Conservation (phyloP, 768 basidiomycete genomes). For the Amyloporia xantha region DNA sequence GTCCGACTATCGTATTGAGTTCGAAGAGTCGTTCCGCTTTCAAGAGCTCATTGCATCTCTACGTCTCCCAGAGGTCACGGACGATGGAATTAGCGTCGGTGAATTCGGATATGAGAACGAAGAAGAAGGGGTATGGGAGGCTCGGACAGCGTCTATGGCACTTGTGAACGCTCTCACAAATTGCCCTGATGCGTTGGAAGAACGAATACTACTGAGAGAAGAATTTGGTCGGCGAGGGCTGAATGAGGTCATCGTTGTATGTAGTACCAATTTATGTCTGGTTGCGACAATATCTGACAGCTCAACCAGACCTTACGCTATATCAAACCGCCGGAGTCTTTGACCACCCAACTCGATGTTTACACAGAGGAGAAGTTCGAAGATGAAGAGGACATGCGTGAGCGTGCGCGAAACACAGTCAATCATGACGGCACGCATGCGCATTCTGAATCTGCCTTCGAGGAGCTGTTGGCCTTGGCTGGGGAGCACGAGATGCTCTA, state of each 20-base stretch:
- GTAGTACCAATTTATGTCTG: constrained; percentile 22
- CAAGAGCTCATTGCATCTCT: constrained; percentile 65
- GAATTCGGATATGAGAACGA: constrained; percentile 35
- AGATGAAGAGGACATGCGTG: constrained; percentile 79
- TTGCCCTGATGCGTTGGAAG: constrained; percentile 70
- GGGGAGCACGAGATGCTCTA: constrained; percentile 58
- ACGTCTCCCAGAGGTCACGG: constrained; percentile 42
- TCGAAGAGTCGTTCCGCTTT: constrained; percentile 74
- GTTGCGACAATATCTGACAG: not conserved
- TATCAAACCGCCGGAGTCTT: constrained; percentile 62
- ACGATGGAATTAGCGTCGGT: constrained; percentile 27
- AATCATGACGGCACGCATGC: constrained; percentile 25
- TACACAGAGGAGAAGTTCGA: constrained; percentile 88
- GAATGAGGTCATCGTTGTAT: constrained; percentile 77
- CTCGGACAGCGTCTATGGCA: constrained; percentile 66
- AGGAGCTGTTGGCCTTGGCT: constrained; percentile 55
- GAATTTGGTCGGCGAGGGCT: constrained; percentile 79
- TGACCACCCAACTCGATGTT: constrained; percentile 75
- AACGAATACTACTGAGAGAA: constrained; percentile 71
- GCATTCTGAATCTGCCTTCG: constrained; percentile 49
- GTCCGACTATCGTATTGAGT: constrained; percentile 70
- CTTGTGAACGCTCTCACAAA: constrained; percentile 76
- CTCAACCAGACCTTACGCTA: constrained; percentile 44
- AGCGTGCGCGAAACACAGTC: constrained; percentile 43
- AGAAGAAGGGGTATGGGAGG: constrained; percentile 77